Conservation (phyloP, 306 rosid genomes). For the Mimosa pudica region DNA sequence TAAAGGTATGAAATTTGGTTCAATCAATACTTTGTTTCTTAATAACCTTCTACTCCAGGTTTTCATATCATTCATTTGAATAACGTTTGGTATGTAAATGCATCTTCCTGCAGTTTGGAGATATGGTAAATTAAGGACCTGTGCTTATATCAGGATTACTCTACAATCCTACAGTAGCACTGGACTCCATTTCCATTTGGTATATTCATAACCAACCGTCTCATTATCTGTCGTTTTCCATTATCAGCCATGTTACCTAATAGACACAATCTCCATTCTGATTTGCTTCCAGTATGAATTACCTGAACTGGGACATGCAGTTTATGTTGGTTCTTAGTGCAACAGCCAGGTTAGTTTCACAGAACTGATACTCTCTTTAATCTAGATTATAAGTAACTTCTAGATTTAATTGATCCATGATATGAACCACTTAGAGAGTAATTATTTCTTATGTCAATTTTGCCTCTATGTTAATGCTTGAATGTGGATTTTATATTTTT, state of each 20-base stretch:
- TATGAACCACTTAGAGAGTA: no score
- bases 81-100: conserved; percentile 5
- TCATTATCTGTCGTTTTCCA: not conserved
- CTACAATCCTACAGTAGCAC: conserved; percentile 18
- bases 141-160: conserved; percentile 78
- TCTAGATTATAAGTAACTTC: no score
- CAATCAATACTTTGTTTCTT: not conserved
- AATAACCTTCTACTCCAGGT: not conserved
- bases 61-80: not conserved
- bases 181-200: conserved; percentile 19
- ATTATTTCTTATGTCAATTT: no score
- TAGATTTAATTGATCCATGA: no score
- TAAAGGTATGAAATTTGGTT: no score
- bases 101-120: conserved; percentile 60
- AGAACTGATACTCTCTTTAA: not conserved
- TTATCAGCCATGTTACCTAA: not conserved
- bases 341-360: conserved; percentile 63
- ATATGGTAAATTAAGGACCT: conserved; percentile 82
- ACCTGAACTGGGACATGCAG: conserved; percentile 64
- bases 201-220: not conserved
- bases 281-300: conserved; percentile 62
- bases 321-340: conserved; percentile 70
- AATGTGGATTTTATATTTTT: no score
- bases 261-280: conserved; percentile 10
- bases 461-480: no score